These are phyloP conservation scores for Pichia membranifaciens DNA, from an alignment of 805 yeast species.

Conservation along the genomic window DNA sequence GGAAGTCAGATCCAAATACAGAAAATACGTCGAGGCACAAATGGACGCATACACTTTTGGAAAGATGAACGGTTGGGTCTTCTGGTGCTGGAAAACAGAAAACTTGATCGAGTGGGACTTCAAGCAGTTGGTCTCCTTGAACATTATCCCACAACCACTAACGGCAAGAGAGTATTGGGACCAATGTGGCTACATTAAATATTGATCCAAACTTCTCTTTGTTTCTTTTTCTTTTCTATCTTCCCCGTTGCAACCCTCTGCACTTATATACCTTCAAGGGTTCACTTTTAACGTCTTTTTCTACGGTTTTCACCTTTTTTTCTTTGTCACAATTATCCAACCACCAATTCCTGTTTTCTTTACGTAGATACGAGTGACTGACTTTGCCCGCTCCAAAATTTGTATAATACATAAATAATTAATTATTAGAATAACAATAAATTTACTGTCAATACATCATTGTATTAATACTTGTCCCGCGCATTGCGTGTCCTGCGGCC, in stretches of 20 bases:
- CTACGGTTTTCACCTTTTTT: neutral
- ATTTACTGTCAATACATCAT: too few species aligned
- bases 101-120: conserved; percentile 81
- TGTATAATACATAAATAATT: too few species aligned
- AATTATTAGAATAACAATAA: too few species aligned
- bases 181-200: conserved; percentile 26
- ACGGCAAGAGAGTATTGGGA: conserved; percentile 24
- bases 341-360: too few species aligned
- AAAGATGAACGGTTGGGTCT: conserved; percentile 77
- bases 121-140: conserved; percentile 47
- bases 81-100: conserved; percentile 94
- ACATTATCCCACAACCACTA: conserved; percentile 78
- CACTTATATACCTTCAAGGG: too few species aligned
- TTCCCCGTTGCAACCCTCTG: too few species aligned
- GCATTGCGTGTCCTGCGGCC: too few species aligned
- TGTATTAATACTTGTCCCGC: too few species aligned
- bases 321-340: neutral
- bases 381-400: too few species aligned
- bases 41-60: conserved; percentile 59
- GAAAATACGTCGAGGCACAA: conserved; percentile 83
- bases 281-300: too few species aligned
- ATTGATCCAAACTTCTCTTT: neutral
- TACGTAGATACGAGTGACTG: too few species aligned
- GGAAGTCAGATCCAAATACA: conserved; percentile 48
- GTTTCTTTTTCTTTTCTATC: neutral